Percentiles rank a stretch among this genome's conserved stretches.
phyloP scores from a whole-genome alignment of 2,329 filamentous ascomycete species.

The Elsinoe perseae region DNA sequence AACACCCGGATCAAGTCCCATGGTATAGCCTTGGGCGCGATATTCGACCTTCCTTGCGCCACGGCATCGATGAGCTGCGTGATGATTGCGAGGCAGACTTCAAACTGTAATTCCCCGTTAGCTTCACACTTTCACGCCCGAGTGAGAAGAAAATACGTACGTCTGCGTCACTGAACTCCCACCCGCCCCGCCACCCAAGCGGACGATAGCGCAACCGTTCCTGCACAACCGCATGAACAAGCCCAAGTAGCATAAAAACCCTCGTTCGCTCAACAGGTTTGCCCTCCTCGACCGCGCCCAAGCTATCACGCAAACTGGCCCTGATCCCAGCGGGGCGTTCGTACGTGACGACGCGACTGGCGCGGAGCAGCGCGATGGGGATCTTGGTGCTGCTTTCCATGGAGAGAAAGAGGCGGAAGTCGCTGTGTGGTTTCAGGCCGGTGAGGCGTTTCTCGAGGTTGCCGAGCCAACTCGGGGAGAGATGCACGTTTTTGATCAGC shows the following conservation, averaged over 20 bases:
- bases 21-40: slow-evolving; percentile 86
- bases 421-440: slow-evolving; percentile 82
- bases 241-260: slow-evolving; percentile 83
- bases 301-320: slow-evolving; percentile 97
- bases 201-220: slow-evolving; percentile 92
- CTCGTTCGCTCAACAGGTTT: slow-evolving; percentile 84
- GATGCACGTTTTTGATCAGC: slow-evolving; percentile 95
- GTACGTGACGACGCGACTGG: slow-evolving; percentile 91
- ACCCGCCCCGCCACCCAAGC: slow-evolving; percentile 96
- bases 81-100: slow-evolving; percentile 93
- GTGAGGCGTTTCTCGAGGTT: slow-evolving; percentile 96
- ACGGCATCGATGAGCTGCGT: slow-evolving; percentile 86
- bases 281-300: slow-evolving; percentile 64
- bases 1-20: slow-evolving; percentile 94
- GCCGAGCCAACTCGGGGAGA: slow-evolving; percentile 92
- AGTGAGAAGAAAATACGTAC: slow-evolving; percentile 52
- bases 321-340: slow-evolving; percentile 94
- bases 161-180: slow-evolving; percentile 99
- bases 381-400: slow-evolving; percentile 98
- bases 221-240: slow-evolving; percentile 92
- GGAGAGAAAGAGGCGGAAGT: slow-evolving; percentile 92
- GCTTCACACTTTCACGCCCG: slow-evolving; percentile 19
- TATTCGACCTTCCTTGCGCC: slow-evolving; percentile 79
- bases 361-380: slow-evolving; percentile 86
- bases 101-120: slow-evolving; percentile 60